Evolutionary conservation across 1,139 yeast species (phyloP).

Genomic region (Candida frijolesensis): DNA sequence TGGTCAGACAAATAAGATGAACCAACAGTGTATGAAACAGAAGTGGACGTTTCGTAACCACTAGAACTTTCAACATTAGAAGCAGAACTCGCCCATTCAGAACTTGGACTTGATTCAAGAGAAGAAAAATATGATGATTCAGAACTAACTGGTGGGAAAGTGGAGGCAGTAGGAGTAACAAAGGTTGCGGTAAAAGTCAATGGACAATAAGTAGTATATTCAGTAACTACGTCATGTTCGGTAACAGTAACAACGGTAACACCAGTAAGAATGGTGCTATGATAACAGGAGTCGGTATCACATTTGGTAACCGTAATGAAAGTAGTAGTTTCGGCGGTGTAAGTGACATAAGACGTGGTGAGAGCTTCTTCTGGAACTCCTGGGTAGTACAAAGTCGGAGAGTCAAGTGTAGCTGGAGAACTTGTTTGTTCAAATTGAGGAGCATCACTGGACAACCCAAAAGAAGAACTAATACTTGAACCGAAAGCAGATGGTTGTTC

Average conservation of each 20-base stretch:
- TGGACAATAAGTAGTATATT: conserved; percentile 23
- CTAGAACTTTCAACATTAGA: neutral
- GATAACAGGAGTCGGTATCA: conserved; percentile 27
- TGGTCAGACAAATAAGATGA: neutral
- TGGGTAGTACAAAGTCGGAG: conserved; percentile 5
- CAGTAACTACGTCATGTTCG: conserved; percentile 23
- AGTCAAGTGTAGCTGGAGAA: conserved; percentile 10
- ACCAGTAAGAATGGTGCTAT: conserved; percentile 37
- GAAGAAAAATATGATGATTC: neutral
- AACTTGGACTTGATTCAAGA: neutral
- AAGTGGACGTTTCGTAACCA: neutral
- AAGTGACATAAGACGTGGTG: conserved; percentile 2
- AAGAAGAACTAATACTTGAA: neutral
- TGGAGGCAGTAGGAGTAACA: conserved; percentile 7
- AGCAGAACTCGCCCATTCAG: neutral
- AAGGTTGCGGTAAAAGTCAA: conserved; percentile 11
- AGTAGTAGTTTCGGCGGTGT: conserved; percentile 17
- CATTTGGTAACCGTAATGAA: conserved; percentile 24
- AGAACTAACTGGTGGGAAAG: neutral
- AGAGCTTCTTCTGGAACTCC: neutral
- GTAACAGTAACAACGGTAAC: conserved; percentile 26
- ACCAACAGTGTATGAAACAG: neutral
- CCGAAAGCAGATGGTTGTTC: neutral
- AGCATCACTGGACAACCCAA: neutral
- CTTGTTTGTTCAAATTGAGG: neutral